Percentiles rank a stretch among this genome's conserved stretches.
Evolutionary conservation across 2,329 filamentous ascomycete species (phyloP).

Genomic region (Aspergillus fumigatus): DNA sequence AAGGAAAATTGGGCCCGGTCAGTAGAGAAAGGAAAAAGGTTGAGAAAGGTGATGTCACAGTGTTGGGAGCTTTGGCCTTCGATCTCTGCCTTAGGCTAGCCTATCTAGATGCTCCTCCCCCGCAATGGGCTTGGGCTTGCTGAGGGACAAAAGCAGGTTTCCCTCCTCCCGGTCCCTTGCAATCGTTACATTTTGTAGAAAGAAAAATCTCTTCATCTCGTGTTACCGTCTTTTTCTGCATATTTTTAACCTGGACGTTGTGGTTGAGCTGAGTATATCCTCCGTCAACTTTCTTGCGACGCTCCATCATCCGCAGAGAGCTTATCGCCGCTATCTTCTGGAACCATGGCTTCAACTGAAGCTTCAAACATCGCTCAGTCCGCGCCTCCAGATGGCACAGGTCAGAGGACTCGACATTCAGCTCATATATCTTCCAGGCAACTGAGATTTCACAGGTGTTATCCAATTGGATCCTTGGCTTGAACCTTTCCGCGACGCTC

Average conservation of each 20-base stretch:
- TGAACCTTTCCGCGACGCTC: conserved; percentile 71
- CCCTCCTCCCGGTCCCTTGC: neutral
- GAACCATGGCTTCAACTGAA: conserved; percentile 18
- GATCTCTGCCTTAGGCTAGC: conserved; percentile 6
- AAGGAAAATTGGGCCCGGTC: neutral
- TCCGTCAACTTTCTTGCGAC: neutral
- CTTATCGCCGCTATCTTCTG: neutral
- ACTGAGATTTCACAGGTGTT: conserved; percentile 58
- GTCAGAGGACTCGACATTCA: conserved; percentile 14
- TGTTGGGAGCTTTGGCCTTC: conserved; percentile 8
- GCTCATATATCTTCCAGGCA: neutral
- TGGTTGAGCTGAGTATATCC: neutral
- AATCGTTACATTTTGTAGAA: neutral
- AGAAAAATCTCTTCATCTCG: neutral
- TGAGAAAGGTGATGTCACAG: conserved; percentile 13
- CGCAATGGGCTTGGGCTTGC: neutral
- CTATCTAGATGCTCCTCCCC: conserved; percentile 1
- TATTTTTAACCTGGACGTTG: neutral
- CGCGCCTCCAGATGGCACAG: conserved; percentile 24
- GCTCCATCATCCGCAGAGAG: neutral
- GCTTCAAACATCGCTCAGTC: conserved; percentile 1
- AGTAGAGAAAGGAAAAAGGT: neutral
- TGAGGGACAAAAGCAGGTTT: neutral
- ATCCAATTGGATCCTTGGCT: conserved; percentile 85
- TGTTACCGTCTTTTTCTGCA: neutral